These are phyloP conservation scores for Gnomoniopsis smithogilvyi DNA, from an alignment of 2,329 filamentous ascomycete genomes.

Conservation along the genomic window DNA sequence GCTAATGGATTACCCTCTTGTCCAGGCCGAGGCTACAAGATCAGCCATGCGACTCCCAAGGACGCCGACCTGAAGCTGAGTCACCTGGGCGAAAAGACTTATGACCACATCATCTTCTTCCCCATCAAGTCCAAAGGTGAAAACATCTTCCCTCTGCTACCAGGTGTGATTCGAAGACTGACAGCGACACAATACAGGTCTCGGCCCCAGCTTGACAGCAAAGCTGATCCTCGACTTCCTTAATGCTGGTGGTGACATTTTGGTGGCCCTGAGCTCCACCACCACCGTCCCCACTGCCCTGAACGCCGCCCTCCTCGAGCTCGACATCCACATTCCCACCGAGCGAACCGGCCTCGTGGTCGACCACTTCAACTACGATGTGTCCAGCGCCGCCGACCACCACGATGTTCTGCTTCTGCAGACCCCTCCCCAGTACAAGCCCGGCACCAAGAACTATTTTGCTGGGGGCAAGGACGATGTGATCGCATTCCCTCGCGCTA, in stretches of 20 bases:
- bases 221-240: constrained; percentile 86
- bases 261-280: constrained; percentile 76
- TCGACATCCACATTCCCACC: constrained; percentile 82
- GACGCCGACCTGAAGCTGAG: constrained; percentile 75
- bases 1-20: constrained; percentile 22
- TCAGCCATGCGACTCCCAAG: constrained; percentile 82
- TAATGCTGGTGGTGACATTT: constrained; percentile 86
- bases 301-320: constrained; percentile 75
- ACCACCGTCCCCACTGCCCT: constrained; percentile 68
- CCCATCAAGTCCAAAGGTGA: constrained; percentile 87
- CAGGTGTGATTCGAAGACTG: neutral
- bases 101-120: constrained; percentile 87
- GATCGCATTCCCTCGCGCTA: constrained; percentile 76
- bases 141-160: constrained; percentile 10
- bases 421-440: constrained; percentile 60
- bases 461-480: constrained; percentile 52
- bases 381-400: constrained; percentile 68
- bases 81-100: constrained; percentile 79
- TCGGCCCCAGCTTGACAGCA: constrained; percentile 84
- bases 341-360: constrained; percentile 84
- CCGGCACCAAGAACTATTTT: constrained; percentile 77
- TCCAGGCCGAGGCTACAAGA: constrained; percentile 75
- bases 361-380: constrained; percentile 95
- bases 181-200: constrained; percentile 48
- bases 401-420: constrained; percentile 87